A percentile compares a stretch with the other conserved stretches of the same genome.
These are phyloP conservation scores for Boletellus emodensis DNA, from an alignment of 768 basidiomycete species.

Conservation along the genomic window DNA sequence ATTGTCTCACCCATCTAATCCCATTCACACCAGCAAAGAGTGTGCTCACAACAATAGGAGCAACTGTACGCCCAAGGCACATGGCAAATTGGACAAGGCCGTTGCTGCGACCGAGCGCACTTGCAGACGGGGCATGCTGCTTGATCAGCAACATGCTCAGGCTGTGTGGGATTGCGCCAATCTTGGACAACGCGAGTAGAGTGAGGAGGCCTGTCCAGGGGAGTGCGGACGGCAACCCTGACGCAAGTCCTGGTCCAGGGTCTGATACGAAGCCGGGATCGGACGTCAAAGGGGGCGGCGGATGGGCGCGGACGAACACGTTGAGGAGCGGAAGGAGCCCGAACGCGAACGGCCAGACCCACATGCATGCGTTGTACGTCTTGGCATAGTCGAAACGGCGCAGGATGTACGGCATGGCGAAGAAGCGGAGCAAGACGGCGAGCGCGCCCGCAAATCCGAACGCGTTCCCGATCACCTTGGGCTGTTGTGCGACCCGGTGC, in stretches of 20 bases:
- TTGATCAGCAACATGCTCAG: conserved; percentile 59
- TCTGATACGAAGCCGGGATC: conserved; percentile 11
- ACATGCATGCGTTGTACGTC: conserved; percentile 51
- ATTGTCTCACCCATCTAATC: conserved; percentile 5
- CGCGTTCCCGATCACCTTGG: conserved; percentile 52
- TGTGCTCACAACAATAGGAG: conserved; percentile 49
- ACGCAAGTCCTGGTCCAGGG: background rate
- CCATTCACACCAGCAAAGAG: conserved; percentile 18
- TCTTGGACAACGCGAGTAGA: conserved; percentile 37
- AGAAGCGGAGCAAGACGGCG: conserved; percentile 46
- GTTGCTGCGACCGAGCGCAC: conserved; percentile 53
- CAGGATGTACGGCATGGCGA: conserved; percentile 50
- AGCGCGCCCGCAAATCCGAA: conserved; percentile 50
- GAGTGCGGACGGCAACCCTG: conserved; percentile 16
- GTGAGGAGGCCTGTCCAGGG: conserved; percentile 48
- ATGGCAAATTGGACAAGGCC: conserved; percentile 56
- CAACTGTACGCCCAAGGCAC: conserved; percentile 50
- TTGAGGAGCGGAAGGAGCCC: conserved; percentile 49
- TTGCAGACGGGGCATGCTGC: conserved; percentile 42
- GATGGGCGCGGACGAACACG: conserved; percentile 37
- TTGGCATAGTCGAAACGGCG: conserved; percentile 43
- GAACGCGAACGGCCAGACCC: conserved; percentile 51
- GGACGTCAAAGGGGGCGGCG: background rate
- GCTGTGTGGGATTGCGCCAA: conserved; percentile 30
- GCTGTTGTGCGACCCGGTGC: conserved; percentile 27